phyloP scores from a whole-genome alignment of 1,284 basidiomycete species.

The Irpex rosettiformis region DNA sequence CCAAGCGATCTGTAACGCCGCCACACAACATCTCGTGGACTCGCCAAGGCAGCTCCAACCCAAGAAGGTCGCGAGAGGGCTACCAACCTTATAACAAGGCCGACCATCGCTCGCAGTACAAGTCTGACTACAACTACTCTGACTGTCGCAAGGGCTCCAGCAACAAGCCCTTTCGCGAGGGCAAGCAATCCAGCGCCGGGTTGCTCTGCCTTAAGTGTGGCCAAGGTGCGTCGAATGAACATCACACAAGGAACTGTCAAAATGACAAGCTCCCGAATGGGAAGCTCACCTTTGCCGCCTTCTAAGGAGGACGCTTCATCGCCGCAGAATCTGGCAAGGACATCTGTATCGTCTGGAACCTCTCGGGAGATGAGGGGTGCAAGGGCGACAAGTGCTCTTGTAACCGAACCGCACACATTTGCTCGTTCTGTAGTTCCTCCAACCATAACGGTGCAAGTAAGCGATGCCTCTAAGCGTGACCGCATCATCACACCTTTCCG shows the following conservation, averaged over 20 bases:
- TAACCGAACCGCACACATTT: not conserved
- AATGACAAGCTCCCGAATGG: not conserved
- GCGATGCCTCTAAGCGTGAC: not conserved
- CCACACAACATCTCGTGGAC: not conserved
- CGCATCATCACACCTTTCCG: not conserved
- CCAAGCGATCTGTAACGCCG: not conserved
- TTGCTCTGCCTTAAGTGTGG: no score
- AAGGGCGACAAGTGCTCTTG: not conserved
- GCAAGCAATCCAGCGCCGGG: not conserved
- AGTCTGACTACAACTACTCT: not conserved
- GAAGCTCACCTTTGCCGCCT: not conserved
- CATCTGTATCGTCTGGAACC: not conserved
- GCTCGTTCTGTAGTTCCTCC: not conserved
- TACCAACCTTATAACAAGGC: not conserved
- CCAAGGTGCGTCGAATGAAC: not conserved
- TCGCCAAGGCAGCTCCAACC: no score
- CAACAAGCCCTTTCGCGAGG: not conserved
- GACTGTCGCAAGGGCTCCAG: not conserved
- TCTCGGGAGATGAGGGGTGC: not conserved
- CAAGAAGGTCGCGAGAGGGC: no score
- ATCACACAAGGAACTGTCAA: not conserved
- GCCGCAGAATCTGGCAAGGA: not conserved
- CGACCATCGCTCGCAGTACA: not conserved
- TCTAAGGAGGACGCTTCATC: not conserved
- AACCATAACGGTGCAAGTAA: not conserved